Evolutionary conservation across 139 green algal species (phyloP), one percentile per base, ranked within the genome.

Genomic region (Limnomonas spitsbergensis): DNA sequence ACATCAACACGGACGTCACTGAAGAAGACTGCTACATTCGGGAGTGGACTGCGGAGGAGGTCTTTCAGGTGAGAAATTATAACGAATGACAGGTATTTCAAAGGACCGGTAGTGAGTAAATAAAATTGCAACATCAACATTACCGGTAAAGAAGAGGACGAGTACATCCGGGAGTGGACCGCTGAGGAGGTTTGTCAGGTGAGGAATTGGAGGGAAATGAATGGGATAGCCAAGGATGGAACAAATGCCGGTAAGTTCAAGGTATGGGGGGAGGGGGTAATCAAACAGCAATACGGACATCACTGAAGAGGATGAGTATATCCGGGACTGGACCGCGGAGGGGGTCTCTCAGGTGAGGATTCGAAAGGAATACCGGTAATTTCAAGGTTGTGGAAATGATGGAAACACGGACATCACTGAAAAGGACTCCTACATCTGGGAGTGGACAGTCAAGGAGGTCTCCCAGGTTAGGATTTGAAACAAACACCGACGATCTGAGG

Each of bases 251-350:
- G n/a, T n/a, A n/a, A n/a, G n/a, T n/a, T n/a, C n/a, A n/a, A n/a
- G n/a, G n/a, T n/a, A n/a, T n/a, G n/a, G n/a, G n/a, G n/a, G n/a
- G n/a, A n/a, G 40, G 40, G 2, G 31, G 35, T 35, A 31, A 31
- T 7, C 40, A 73, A 42, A 37, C n/a, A 2, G 9, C 37, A 92
- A 87, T 73, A 78, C 84, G 68, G 83, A 82, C 9, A 70, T 83
- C 42, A 92, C 85, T 4, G 95, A 98, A 83, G 89, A 97, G 84
- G 91, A 98, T 40, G 98, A 97, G 84, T 96, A 97, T 81, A 68
- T 91, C 4, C 53, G 40, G 3, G 88, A 91, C 83, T 92, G 80
- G 72, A 84, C 69, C 29, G 80, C 79, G 26, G 84, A 90, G 67
- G 88, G 89, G 82, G 53, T 86, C 27, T 74, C 88, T 27, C 20